phyloP scores from a whole-genome alignment of 495 filamentous ascomycete genomes.

The Aspergillus diversus region DNA sequence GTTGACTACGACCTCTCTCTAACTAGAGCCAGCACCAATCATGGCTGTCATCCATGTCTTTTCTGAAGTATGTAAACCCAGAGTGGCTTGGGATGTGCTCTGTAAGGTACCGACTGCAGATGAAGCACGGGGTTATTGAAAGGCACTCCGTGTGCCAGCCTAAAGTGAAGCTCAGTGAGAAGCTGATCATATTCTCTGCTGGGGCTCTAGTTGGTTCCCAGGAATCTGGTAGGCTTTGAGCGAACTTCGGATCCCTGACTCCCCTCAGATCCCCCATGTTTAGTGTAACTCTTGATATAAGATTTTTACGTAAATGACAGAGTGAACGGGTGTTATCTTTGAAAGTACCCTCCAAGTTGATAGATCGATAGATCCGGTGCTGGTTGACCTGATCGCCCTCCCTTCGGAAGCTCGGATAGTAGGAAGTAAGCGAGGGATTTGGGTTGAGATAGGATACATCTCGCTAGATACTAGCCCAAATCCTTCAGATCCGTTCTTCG shows the following conservation, averaged over 20 bases:
- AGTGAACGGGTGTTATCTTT: conserved; percentile 2
- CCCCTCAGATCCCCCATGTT: neutral
- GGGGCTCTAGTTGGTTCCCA: neutral
- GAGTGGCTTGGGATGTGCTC: neutral
- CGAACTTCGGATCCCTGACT: neutral
- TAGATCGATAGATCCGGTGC: neutral
- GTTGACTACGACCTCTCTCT: neutral
- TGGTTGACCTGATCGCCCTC: neutral
- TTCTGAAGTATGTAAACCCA: neutral
- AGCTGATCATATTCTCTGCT: neutral
- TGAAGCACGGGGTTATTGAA: neutral
- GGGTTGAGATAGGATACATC: neutral
- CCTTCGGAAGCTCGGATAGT: neutral
- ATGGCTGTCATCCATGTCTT: neutral
- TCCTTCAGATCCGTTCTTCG: neutral
- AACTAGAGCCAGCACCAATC: neutral
- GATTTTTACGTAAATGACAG: conserved; percentile 16
- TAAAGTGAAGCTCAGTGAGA: neutral
- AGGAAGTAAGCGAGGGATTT: neutral
- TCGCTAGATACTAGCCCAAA: neutral
- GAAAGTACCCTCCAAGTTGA: neutral
- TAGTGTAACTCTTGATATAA: conserved; percentile 6
- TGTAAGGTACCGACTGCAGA: neutral
- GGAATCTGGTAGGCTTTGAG: neutral
- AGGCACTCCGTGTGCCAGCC: neutral